Conservation (phyloP, 2,329 filamentous ascomycete genomes). For the Fusarium duplospermum region DNA sequence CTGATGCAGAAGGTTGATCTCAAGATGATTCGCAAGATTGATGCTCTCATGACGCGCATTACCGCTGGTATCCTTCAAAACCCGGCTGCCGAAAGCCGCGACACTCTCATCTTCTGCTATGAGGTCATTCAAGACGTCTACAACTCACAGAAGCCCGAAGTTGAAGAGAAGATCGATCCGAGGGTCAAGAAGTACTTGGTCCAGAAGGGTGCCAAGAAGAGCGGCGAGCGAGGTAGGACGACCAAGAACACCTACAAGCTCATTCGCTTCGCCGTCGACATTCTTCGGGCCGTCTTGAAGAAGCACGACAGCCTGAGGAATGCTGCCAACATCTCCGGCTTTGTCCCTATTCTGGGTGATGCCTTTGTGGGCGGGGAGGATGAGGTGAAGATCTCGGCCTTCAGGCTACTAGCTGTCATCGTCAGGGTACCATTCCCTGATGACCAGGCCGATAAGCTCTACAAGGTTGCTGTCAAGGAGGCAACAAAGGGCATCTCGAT, state of each 20-base stretch:
- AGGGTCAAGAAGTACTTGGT: constrained; percentile 80
- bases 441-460: constrained; percentile 71
- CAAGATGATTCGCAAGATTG: constrained; percentile 87
- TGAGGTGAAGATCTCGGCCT: constrained; percentile 89
- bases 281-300: constrained; percentile 85
- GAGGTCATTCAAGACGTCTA: constrained; percentile 92
- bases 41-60: constrained; percentile 86
- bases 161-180: constrained; percentile 68
- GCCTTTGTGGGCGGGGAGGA: constrained; percentile 86
- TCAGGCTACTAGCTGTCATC: constrained; percentile 86
- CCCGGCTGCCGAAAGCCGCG: constrained; percentile 78
- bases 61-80: constrained; percentile 87
- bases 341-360: constrained; percentile 90
- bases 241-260: constrained; percentile 90
- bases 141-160: constrained; percentile 66
- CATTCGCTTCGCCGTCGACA: constrained; percentile 86
- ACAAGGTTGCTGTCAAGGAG: constrained; percentile 85
- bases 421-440: constrained; percentile 85
- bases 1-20: constrained; percentile 86
- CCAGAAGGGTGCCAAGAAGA: constrained; percentile 82
- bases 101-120: constrained; percentile 94
- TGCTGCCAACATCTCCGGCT: constrained; percentile 82
- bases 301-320: constrained; percentile 87
- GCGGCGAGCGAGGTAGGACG: constrained; percentile 75
- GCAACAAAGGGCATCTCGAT: constrained; percentile 84